Evolutionary conservation across 108 stramenopile genomes (phyloP), one percentile per base, ranked within the genome.

Genomic region (Conticribra guillardii): DNA sequence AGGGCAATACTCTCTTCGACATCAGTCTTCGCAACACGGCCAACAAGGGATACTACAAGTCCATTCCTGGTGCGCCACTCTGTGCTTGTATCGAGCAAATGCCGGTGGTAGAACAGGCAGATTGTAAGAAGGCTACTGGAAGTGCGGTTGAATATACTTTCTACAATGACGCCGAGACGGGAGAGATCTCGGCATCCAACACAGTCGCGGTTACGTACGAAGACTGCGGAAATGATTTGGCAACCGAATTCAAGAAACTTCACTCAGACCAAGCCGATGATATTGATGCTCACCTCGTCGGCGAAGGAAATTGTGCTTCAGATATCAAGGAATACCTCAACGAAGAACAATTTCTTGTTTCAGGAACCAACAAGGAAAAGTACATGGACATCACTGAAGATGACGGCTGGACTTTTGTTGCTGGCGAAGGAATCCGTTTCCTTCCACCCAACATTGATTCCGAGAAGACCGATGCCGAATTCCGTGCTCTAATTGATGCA

Each of bases 51-150:
- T 83, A 79, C 63, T 49, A 37, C 24, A 31, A 65, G 60, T 69
- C 60, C 18, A 50, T 83, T 17, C 82, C 73, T 22, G 80, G 80
- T 11, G 76, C 81, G 17, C 81, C 81, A 41, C 73, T 82, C 62
- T 82, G 81, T 37, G 75, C 56, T 26, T 82, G 81, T 60, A 30
- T 74, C 9, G 81, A 82, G 27, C 73, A 79, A 53, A 71, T 72
- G 72, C 64, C 73, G 30, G 65, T 60, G 0, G 78, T 71, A 21
- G 67, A 29, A 19, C 21, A 23, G 26, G 51, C 69, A 18, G 45
- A 32, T 21, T 69, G 74, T 33, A 41, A 63, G 18, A 54, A 22
- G 16, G 74, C 64, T 24, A 26, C 46, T 19, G 45, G 0, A 2
- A 45, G 26, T 16, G 22, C 16, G 27, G 27, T 65, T 16, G 31